Conservation (phyloP, 768 basidiomycete species). For the Gymnopilus junonius region DNA sequence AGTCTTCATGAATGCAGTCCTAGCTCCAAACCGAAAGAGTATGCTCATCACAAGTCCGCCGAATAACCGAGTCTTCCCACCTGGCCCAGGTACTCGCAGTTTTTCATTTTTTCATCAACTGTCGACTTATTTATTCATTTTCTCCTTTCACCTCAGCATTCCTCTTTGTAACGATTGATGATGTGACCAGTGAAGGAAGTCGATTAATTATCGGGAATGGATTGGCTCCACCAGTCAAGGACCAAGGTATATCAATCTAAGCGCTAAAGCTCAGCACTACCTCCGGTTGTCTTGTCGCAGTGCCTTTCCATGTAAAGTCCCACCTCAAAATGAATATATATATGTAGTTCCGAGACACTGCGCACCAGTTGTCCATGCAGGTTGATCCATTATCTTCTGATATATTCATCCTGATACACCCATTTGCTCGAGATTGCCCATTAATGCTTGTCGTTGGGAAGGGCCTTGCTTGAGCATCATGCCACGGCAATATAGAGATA, state of each 20-base stretch:
- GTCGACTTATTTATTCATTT: background rate
- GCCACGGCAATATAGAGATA: no score
- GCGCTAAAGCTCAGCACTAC: no score
- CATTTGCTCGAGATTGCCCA: no score
- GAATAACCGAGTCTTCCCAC: conserved; percentile 38
- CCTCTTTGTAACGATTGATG: conserved; percentile 33
- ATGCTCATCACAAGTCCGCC: conserved; percentile 37
- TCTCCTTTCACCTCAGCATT: conserved; percentile 21
- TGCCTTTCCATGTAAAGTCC: no score
- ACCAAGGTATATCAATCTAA: conserved; percentile 36
- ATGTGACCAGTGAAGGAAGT: conserved; percentile 40
- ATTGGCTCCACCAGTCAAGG: conserved; percentile 36
- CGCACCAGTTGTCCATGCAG: no score
- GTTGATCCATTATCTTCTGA: no score
- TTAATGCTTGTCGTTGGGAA: no score
- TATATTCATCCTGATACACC: no score
- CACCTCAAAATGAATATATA: no score
- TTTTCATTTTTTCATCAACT: background rate
- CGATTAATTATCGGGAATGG: conserved; percentile 43
- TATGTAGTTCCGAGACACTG: no score
- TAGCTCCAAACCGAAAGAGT: conserved; percentile 33
- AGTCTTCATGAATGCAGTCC: conserved; percentile 35
- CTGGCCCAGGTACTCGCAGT: conserved; percentile 37
- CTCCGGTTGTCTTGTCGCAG: no score
- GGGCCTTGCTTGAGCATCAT: no score